Evolutionary conservation across 345 rosid species (phyloP).

Genomic region (Citrus medica): DNA sequence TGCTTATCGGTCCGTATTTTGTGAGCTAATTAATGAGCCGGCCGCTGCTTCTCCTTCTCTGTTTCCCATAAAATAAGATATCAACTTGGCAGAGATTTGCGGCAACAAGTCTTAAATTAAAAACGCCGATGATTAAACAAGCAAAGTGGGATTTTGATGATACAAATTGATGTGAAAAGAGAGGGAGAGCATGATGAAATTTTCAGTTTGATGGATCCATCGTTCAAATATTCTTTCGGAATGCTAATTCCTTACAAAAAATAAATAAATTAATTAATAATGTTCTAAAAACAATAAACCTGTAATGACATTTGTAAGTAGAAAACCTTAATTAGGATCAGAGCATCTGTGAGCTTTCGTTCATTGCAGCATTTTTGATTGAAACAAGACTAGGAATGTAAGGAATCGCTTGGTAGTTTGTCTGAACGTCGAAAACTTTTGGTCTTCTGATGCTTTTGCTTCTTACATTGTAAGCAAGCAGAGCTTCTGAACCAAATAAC

Average conservation of each 20-base stretch:
- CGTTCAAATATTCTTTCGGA: too few species aligned
- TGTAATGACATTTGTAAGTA: neutral
- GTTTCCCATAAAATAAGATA: neutral
- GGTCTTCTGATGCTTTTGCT: conserved; percentile 5
- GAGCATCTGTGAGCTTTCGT: neutral
- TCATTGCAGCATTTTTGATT: neutral
- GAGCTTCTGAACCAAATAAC: conserved; percentile 16
- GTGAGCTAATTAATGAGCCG: neutral
- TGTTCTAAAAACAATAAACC: neutral
- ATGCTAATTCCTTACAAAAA: too few species aligned
- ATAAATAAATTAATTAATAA: too few species aligned
- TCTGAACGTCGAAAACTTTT: neutral
- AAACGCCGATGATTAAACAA: neutral
- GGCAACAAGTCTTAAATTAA: neutral
- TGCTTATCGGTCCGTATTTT: too few species aligned
- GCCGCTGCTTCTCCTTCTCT: neutral
- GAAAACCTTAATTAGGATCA: conserved; percentile 23
- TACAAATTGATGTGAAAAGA: too few species aligned
- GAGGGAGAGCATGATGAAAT: too few species aligned
- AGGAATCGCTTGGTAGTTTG: conserved; percentile 27
- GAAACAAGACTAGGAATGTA: conserved; percentile 14
- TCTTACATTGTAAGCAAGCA: conserved; percentile 26
- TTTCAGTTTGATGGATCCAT: too few species aligned
- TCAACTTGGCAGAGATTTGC: neutral
- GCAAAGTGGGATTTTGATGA: too few species aligned